phyloP scores from a whole-genome alignment of 2,329 filamentous ascomycete species.

The Ceratocystiopsis sp. region DNA sequence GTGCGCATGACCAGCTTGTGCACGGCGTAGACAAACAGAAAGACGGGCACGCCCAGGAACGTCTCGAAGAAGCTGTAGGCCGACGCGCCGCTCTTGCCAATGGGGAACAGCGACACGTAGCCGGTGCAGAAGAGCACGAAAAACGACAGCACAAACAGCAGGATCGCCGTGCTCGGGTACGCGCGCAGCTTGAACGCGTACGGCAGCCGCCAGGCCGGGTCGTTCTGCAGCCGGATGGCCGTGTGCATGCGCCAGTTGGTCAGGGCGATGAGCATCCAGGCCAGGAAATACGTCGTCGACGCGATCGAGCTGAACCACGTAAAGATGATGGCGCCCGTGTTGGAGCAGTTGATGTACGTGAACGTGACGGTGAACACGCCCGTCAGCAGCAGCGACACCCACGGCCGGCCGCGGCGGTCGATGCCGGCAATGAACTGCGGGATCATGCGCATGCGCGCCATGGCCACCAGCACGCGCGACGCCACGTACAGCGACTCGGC shows the following conservation, averaged over 20 bases:
- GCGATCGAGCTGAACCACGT: slow-evolving; percentile 66
- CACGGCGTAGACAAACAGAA: slow-evolving; percentile 47
- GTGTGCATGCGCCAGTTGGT: slow-evolving; percentile 80
- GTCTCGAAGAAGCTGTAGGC: slow-evolving; percentile 55
- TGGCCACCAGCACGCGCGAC: slow-evolving; percentile 72
- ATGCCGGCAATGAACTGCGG: slow-evolving; percentile 64
- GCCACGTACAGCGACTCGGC: slow-evolving; percentile 87
- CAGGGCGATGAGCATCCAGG: slow-evolving; percentile 74
- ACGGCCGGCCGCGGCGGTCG: slow-evolving; percentile 64
- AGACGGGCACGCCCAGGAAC: slow-evolving; percentile 54
- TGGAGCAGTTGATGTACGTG: slow-evolving; percentile 55
- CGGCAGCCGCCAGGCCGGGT: slow-evolving; percentile 58
- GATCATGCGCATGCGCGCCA: slow-evolving; percentile 75
- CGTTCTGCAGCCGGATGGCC: slow-evolving; percentile 56
- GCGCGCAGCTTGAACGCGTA: slow-evolving; percentile 68
- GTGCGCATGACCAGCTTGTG: slow-evolving; percentile 68
- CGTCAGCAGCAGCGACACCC: slow-evolving; percentile 53
- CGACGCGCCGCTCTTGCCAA: slow-evolving; percentile 22
- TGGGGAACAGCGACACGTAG: slow-evolving; percentile 53
- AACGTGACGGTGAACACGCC: slow-evolving; percentile 49
- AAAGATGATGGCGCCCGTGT: slow-evolving; percentile 45
- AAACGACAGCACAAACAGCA: slow-evolving; percentile 59
- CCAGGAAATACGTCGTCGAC: slow-evolving; percentile 58
- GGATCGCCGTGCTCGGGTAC: slow-evolving; percentile 61
- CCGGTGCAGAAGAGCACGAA: slow-evolving; percentile 80